These are phyloP conservation scores for Gastrolobium bilobum DNA, from an alignment of 306 rosid species.

Conservation along the genomic window DNA sequence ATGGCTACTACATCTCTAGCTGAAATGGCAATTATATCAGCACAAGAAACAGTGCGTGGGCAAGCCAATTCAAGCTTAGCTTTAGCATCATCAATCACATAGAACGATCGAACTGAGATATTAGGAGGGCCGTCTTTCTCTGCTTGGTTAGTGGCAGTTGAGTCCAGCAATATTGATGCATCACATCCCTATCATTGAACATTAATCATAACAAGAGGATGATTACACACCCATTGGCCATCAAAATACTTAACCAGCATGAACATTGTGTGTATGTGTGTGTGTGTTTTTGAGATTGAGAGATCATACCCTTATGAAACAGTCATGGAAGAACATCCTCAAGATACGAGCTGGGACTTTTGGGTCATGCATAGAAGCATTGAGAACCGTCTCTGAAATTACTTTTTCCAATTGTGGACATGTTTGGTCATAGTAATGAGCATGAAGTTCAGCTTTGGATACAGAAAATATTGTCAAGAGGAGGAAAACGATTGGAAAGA, in stretches of 20 bases:
- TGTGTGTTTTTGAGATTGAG: conserved; percentile 27
- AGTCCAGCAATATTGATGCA: conserved; percentile 79
- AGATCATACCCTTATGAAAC: conserved; percentile 79
- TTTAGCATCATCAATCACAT: conserved; percentile 72
- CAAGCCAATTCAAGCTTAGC: conserved; percentile 74
- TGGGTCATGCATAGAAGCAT: conserved; percentile 70
- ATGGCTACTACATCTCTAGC: conserved; percentile 80
- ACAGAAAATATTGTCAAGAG: conserved; percentile 44
- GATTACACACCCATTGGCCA: background rate
- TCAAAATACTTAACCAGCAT: conserved; percentile 22
- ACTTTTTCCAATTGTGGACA: conserved; percentile 74
- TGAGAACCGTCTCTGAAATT: conserved; percentile 63
- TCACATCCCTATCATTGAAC: conserved; percentile 71
- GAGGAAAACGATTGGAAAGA: conserved; percentile 44
- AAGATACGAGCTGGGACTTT: conserved; percentile 82
- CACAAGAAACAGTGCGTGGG: conserved; percentile 75
- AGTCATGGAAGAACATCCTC: conserved; percentile 89
- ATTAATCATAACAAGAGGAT: background rate
- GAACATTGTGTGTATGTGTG: background rate
- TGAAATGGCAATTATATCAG: conserved; percentile 76
- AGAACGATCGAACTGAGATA: conserved; percentile 67
- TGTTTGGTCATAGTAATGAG: conserved; percentile 63
- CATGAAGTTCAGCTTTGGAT: conserved; percentile 57
- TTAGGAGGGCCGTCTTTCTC: conserved; percentile 91
- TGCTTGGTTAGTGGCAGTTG: conserved; percentile 65